phyloP scores from a whole-genome alignment of 179 eudicot genomes.

The Silene noctiflora region DNA sequence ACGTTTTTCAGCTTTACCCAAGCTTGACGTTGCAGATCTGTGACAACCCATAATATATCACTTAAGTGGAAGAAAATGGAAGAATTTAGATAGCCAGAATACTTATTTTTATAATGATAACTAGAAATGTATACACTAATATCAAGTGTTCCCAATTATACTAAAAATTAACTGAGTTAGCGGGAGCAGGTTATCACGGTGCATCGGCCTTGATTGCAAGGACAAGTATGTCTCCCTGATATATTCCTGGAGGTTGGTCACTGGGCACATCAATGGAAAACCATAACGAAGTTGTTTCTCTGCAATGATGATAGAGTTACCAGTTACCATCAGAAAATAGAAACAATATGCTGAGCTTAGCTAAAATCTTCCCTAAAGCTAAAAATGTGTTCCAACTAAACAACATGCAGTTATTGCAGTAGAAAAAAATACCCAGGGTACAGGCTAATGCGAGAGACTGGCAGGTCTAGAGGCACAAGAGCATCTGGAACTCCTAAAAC shows the following conservation, averaged over 20 bases:
- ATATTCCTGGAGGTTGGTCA: slow-evolving; percentile 77
- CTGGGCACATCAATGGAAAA: slow-evolving; percentile 73
- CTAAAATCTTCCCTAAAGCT: background rate
- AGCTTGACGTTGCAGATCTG: slow-evolving; percentile 61
- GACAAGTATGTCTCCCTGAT: slow-evolving; percentile 77
- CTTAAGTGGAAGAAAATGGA: slow-evolving; percentile 9
- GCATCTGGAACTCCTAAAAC: slow-evolving; percentile 98
- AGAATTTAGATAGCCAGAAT: background rate
- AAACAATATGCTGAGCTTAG: background rate
- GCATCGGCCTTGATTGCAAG: slow-evolving; percentile 73
- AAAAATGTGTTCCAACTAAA: background rate
- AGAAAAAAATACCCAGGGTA: slow-evolving; percentile 62
- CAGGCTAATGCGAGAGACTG: slow-evolving; percentile 56
- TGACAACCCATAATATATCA: slow-evolving; percentile 28
- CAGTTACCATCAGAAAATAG: slow-evolving; percentile 28
- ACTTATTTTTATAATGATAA: background rate
- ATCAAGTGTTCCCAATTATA: slow-evolving; percentile 18
- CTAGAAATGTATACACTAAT: slow-evolving; percentile 7
- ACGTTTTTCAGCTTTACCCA: slow-evolving; percentile 66
- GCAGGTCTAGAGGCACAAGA: slow-evolving; percentile 88
- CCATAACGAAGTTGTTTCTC: slow-evolving; percentile 91
- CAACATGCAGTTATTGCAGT: background rate
- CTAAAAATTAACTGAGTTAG: slow-evolving; percentile 35
- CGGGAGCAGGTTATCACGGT: slow-evolving; percentile 58
- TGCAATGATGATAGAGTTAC: slow-evolving; percentile 38